Conservation (phyloP, 805 yeast genomes). For the Myxozyma geophila region DNA sequence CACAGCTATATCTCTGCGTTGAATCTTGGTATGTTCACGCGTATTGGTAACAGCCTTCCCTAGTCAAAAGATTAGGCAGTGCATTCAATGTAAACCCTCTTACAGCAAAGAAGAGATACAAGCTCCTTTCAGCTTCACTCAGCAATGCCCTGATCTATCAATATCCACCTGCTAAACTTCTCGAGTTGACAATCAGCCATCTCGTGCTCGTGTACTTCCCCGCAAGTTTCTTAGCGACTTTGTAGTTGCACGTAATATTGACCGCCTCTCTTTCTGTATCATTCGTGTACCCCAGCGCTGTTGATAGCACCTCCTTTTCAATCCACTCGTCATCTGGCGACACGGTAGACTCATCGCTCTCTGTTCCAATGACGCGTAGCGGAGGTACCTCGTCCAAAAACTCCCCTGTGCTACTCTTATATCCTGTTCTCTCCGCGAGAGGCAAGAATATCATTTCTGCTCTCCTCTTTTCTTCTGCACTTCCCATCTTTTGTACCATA, state of each 20-base stretch:
- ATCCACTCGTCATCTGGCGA: slow-evolving; percentile 14
- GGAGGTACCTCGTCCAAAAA: neutral
- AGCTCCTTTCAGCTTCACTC: neutral
- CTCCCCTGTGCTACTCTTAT: slow-evolving; percentile 1
- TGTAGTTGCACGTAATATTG: slow-evolving; percentile 19
- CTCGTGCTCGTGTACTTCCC: neutral
- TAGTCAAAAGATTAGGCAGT: too few species aligned
- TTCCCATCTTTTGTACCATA: slow-evolving; percentile 28
- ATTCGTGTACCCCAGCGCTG: neutral
- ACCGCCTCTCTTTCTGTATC: neutral
- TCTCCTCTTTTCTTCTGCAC: slow-evolving; percentile 20
- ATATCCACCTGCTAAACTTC: slow-evolving; percentile 23
- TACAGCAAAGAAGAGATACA: too few species aligned
- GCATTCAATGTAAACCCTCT: too few species aligned
- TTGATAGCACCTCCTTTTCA: neutral
- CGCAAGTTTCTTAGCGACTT: slow-evolving; percentile 22
- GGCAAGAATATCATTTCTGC: slow-evolving; percentile 13
- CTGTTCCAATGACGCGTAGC: neutral
- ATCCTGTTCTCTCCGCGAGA: neutral
- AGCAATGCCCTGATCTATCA: neutral
- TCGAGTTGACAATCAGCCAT: slow-evolving; percentile 13
- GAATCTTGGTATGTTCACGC: too few species aligned
- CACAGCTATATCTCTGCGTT: too few species aligned
- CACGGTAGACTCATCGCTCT: neutral
- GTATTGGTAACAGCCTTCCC: too few species aligned